phyloP scores from a whole-genome alignment of 257 asterid genomes.

The Leptodermis oblonga region DNA sequence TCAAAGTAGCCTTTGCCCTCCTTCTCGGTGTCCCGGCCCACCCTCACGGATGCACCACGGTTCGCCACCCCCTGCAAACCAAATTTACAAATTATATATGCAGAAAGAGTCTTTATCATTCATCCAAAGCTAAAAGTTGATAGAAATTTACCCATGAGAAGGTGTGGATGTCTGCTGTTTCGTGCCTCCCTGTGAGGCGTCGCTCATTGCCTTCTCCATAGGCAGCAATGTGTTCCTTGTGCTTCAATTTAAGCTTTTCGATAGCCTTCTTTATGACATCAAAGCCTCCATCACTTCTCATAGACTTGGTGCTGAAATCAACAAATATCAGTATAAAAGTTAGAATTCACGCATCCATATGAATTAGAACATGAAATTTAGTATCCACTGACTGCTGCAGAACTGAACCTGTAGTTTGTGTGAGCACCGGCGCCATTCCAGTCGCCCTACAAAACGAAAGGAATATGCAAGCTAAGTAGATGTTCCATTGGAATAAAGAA shows the following conservation, averaged over 20 bases:
- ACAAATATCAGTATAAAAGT: background rate
- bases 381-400: background rate
- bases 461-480: background rate
- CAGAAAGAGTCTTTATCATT: background rate
- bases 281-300: slow-evolving; percentile 32
- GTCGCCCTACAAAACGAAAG: slow-evolving; percentile 44
- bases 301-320: slow-evolving; percentile 29
- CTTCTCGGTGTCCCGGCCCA: slow-evolving; percentile 77
- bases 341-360: background rate
- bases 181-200: slow-evolving; percentile 38
- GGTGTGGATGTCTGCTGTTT: slow-evolving; percentile 31
- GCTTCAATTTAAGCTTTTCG: slow-evolving; percentile 26
- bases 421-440: slow-evolving; percentile 63
- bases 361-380: background rate
- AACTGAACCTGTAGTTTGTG: slow-evolving; percentile 42
- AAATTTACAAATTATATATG: background rate
- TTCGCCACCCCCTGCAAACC: slow-evolving; percentile 65
- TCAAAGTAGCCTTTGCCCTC: slow-evolving; percentile 74
- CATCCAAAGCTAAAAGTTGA: background rate
- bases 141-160: slow-evolving; percentile 30
- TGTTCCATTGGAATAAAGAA: background rate
- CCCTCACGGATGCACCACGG: slow-evolving; percentile 76
- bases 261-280: slow-evolving; percentile 27
- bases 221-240: slow-evolving; percentile 36
- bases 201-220: slow-evolving; percentile 42